phyloP scores from a whole-genome alignment of 495 filamentous ascomycete species.

The Podospora tetraspora region DNA sequence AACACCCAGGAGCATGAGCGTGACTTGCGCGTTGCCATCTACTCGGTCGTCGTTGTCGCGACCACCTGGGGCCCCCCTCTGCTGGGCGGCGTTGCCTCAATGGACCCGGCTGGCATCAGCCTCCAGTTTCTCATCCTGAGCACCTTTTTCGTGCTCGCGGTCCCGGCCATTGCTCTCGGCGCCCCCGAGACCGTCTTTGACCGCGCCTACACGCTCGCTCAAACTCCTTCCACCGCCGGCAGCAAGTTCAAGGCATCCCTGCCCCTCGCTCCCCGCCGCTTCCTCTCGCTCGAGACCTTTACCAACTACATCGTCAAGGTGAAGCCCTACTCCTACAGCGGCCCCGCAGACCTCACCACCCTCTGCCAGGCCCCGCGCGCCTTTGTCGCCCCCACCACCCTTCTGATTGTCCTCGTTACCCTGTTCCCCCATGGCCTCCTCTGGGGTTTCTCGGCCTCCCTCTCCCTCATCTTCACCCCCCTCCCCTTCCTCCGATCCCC shows the following conservation, averaged over 20 bases:
- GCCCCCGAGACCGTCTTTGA: slow-evolving; percentile 47
- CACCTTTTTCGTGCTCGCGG: slow-evolving; percentile 40
- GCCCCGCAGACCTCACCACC: slow-evolving; percentile 19
- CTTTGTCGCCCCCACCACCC: slow-evolving; percentile 40
- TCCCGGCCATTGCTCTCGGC: slow-evolving; percentile 41
- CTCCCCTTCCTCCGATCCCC: slow-evolving; percentile 40
- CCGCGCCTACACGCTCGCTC: slow-evolving; percentile 28
- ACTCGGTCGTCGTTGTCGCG: slow-evolving; percentile 37
- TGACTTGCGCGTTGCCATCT: slow-evolving; percentile 31
- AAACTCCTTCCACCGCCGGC: slow-evolving; percentile 26
- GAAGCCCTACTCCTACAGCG: slow-evolving; percentile 35
- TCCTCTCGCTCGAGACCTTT: slow-evolving; percentile 26
- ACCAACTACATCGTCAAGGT: slow-evolving; percentile 35
- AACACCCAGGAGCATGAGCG: slow-evolving; percentile 45
- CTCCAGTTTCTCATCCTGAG: slow-evolving; percentile 45
- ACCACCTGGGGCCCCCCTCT: slow-evolving; percentile 47
- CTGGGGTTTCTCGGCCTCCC: slow-evolving; percentile 38
- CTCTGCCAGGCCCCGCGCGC: slow-evolving; percentile 41
- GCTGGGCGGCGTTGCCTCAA: slow-evolving; percentile 44
- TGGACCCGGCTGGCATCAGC: slow-evolving; percentile 31
- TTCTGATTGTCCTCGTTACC: slow-evolving; percentile 39
- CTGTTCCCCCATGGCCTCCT: slow-evolving; percentile 38
- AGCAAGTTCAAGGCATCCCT: slow-evolving; percentile 27
- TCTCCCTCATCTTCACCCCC: slow-evolving; percentile 44
- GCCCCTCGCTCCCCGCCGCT: slow-evolving; percentile 28